phyloP scores from a whole-genome alignment of 176 grass and related monocot species.

The Stipa capillata region DNA sequence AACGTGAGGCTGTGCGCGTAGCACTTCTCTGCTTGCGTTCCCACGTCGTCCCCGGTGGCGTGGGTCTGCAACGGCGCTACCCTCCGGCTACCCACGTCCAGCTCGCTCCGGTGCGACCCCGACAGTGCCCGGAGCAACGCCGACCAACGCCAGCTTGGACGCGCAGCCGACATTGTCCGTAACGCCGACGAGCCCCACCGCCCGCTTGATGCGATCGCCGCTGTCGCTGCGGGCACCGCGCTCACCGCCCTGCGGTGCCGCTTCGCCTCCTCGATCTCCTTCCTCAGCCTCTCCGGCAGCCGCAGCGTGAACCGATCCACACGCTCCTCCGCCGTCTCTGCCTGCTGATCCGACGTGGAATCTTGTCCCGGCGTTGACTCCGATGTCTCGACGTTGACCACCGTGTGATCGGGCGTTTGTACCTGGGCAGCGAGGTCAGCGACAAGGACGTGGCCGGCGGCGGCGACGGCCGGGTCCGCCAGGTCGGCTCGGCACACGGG shows the following conservation, averaged over 20 bases:
- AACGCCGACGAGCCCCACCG: conserved; percentile 18
- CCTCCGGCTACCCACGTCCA: conserved; percentile 15
- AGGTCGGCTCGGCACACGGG: conserved; percentile 90
- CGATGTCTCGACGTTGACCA: conserved; percentile 8
- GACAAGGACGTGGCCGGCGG: conserved; percentile 28
- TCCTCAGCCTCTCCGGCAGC: conserved; percentile 43
- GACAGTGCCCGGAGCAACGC: conserved; percentile 28
- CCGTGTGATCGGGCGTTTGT: background rate
- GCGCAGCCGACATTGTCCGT: conserved; percentile 50
- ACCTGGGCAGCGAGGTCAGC: conserved; percentile 20
- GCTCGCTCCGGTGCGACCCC: conserved; percentile 2
- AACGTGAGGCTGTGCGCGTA: conserved; percentile 55
- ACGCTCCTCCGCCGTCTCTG: conserved; percentile 36
- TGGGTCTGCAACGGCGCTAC: background rate
- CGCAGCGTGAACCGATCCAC: conserved; percentile 55
- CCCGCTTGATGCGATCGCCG: conserved; percentile 9
- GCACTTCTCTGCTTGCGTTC: conserved; percentile 27
- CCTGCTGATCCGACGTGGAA: background rate
- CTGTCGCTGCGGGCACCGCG: conserved; percentile 24
- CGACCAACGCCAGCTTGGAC: conserved; percentile 26
- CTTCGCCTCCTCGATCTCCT: conserved; percentile 50
- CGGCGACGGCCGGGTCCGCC: conserved; percentile 39
- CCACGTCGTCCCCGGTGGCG: background rate
- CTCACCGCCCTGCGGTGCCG: conserved; percentile 48
- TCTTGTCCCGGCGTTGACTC: background rate